These are phyloP conservation scores for Suhomyces maxii DNA, from an alignment of 1,139 yeast species.

Conservation along the genomic window DNA sequence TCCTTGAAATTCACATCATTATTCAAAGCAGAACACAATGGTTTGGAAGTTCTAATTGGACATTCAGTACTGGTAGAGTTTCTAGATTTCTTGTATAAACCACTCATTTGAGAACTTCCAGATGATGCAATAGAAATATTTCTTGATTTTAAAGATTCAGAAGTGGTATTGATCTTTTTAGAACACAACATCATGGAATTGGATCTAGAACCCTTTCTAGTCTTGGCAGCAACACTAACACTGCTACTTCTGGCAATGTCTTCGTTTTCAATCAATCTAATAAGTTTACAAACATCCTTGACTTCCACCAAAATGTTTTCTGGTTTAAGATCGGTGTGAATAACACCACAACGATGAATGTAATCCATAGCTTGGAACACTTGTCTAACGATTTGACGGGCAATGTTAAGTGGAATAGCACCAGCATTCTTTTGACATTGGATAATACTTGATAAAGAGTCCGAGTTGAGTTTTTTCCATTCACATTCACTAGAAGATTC, in stretches of 20 bases:
- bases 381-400: slow-evolving; percentile 80
- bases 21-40: slow-evolving; percentile 24
- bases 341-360: slow-evolving; percentile 84
- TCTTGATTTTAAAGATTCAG: slow-evolving; percentile 8
- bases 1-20: slow-evolving; percentile 24
- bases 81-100: slow-evolving; percentile 25
- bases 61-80: slow-evolving; percentile 25
- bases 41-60: slow-evolving; percentile 34
- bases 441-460: slow-evolving; percentile 14
- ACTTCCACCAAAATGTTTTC: slow-evolving; percentile 84
- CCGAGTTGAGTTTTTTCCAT: slow-evolving; percentile 14
- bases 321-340: slow-evolving; percentile 89
- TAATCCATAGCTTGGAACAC: slow-evolving; percentile 75
- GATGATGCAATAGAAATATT: slow-evolving; percentile 8
- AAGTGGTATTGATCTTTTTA: slow-evolving; percentile 3
- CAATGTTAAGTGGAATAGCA: slow-evolving; percentile 73
- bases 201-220: slow-evolving; percentile 3
- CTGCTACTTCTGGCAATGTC: slow-evolving; percentile 27
- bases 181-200: not conserved
- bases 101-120: slow-evolving; percentile 6
- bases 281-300: slow-evolving; percentile 72
- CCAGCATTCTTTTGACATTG: slow-evolving; percentile 28
- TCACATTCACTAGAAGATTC: slow-evolving; percentile 4
- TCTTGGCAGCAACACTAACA: slow-evolving; percentile 4
- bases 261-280: slow-evolving; percentile 54